Percentiles rank a stretch among this genome's conserved stretches.
phyloP scores from a whole-genome alignment of 495 filamentous ascomycete genomes.

The Sporormia fimetaria region DNA sequence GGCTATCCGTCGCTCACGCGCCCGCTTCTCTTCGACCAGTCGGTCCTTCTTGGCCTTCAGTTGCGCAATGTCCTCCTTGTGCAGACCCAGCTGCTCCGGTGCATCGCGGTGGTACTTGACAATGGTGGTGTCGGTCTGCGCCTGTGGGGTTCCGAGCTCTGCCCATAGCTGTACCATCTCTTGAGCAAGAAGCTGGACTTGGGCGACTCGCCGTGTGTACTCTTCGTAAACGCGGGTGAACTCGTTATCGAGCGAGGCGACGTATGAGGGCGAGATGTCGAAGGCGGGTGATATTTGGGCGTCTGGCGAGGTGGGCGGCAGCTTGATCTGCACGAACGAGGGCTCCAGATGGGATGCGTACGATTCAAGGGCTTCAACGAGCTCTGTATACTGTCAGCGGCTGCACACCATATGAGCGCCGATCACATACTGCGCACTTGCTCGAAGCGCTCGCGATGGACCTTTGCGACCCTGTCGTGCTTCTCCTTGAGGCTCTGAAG shows the following conservation, averaged over 20 bases:
- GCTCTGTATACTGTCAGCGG: conserved; percentile 44
- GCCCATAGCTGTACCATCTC: conserved; percentile 92
- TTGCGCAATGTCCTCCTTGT: conserved; percentile 66
- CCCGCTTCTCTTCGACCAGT: conserved; percentile 84
- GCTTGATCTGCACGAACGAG: conserved; percentile 63
- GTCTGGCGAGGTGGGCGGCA: conserved; percentile 70
- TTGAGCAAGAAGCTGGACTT: conserved; percentile 62
- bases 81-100: conserved; percentile 86
- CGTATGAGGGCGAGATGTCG: conserved; percentile 80
- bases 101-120: conserved; percentile 79
- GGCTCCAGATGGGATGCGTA: conserved; percentile 90
- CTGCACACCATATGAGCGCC: not conserved
- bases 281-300: conserved; percentile 68
- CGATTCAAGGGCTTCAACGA: conserved; percentile 84
- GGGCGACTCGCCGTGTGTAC: conserved; percentile 66
- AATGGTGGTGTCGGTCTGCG: conserved; percentile 77
- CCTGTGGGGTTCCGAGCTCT: conserved; percentile 83
- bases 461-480: conserved; percentile 60
- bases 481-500: conserved; percentile 73
- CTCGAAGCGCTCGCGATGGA: conserved; percentile 82
- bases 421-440: conserved; percentile 76
- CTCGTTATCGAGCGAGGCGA: conserved; percentile 74
- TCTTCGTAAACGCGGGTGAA: conserved; percentile 92
- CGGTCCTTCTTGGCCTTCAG: conserved; percentile 67
- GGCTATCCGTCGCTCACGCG: conserved; percentile 67